These are phyloP conservation scores for Paecilomyces variotii DNA, from an alignment of 2,329 filamentous ascomycete genomes.

Conservation along the genomic window DNA sequence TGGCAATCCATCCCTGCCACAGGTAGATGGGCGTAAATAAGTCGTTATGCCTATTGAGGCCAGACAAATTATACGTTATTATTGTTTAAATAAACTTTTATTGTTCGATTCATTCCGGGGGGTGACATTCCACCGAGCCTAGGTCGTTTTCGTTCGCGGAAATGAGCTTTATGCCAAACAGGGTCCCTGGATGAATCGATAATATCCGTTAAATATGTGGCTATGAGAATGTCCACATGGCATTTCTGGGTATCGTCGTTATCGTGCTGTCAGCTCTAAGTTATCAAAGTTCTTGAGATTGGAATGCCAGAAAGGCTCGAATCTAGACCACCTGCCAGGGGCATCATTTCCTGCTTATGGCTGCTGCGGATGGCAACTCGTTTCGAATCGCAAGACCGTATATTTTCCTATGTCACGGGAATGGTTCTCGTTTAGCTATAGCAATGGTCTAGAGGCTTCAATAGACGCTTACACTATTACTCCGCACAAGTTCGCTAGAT, in stretches of 20 bases:
- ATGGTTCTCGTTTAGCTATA: background rate
- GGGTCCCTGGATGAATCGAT: background rate
- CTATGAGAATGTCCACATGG: background rate
- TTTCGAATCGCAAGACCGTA: background rate
- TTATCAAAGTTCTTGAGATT: background rate
- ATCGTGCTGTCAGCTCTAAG: background rate
- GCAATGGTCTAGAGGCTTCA: background rate
- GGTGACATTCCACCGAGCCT: background rate
- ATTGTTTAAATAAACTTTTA: background rate
- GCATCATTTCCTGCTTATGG: background rate
- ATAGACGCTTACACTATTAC: background rate
- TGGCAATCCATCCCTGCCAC: background rate
- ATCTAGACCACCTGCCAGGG: background rate
- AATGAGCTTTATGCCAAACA: background rate
- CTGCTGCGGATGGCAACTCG: background rate
- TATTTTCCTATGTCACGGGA: background rate
- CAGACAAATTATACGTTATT: background rate
- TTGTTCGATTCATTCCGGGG: background rate
- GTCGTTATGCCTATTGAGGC: background rate
- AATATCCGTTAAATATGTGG: background rate
- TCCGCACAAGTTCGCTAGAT: background rate
- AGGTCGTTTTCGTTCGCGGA: background rate
- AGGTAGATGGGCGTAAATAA: background rate
- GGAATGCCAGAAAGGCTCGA: no score
- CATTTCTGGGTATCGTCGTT: background rate